These are phyloP conservation scores for Claviceps purpurea DNA, from an alignment of 2,329 filamentous ascomycete species.

Conservation along the genomic window DNA sequence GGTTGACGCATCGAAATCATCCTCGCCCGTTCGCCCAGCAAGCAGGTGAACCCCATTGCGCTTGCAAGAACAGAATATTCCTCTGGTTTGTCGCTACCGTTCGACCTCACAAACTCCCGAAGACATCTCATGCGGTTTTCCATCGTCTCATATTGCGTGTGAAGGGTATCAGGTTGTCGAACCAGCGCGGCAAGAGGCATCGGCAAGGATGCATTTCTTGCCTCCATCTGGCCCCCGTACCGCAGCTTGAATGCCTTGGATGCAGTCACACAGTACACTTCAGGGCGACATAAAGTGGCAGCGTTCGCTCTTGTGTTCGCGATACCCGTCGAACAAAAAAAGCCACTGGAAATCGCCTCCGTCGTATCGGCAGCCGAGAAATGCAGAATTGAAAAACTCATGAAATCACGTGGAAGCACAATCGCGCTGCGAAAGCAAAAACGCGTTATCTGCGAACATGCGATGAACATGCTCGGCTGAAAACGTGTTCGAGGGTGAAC, in stretches of 20 bases:
- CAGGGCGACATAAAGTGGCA: background rate
- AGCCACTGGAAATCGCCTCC: background rate
- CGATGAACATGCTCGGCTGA: background rate
- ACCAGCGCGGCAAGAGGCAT: background rate
- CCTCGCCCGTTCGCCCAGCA: too few relatives aligned
- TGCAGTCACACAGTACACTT: background rate
- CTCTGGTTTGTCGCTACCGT: background rate
- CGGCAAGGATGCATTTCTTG: background rate
- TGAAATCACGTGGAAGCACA: too few relatives aligned
- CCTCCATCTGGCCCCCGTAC: background rate
- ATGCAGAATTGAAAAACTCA: background rate
- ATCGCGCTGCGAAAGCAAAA: too few relatives aligned
- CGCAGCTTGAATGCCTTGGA: background rate
- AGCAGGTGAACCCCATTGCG: background rate
- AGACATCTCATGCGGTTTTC: background rate
- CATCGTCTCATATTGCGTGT: too few relatives aligned
- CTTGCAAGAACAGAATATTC: background rate
- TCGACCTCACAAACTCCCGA: background rate
- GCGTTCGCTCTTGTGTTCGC: background rate
- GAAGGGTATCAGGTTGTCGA: background rate
- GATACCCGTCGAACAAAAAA: background rate
- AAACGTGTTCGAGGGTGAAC: background rate
- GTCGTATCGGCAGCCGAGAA: background rate
- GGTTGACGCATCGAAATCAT: too few relatives aligned
- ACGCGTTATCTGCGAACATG: background rate